Percentiles rank a stretch among this genome's conserved stretches.
These are phyloP conservation scores for Penicillium mononematosum DNA, from an alignment of 495 filamentous ascomycete species.

Conservation along the genomic window DNA sequence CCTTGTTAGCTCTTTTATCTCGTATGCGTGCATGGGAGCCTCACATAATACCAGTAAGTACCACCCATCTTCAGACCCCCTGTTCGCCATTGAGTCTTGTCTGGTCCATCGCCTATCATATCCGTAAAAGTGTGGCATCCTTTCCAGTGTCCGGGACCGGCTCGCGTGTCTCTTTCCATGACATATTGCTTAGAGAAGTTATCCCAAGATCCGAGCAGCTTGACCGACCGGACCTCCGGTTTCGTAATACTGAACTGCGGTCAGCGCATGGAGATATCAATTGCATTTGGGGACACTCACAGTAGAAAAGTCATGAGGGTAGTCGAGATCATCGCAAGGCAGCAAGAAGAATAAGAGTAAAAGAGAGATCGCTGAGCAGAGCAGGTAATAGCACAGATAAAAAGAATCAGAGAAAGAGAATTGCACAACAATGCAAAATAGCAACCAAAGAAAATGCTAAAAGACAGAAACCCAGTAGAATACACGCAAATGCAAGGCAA, in stretches of 20 bases:
- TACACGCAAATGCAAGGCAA: slow-evolving; percentile 27
- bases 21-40: slow-evolving; percentile 28
- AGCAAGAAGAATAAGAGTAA: slow-evolving; percentile 9
- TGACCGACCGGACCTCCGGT: slow-evolving; percentile 66
- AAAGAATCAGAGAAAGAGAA: slow-evolving; percentile 12
- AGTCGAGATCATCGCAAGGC: slow-evolving; percentile 61
- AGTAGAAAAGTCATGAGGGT: slow-evolving; percentile 73
- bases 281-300: slow-evolving; percentile 48
- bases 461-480: slow-evolving; percentile 21
- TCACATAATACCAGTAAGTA: slow-evolving; percentile 93
- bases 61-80: slow-evolving; percentile 88
- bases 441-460: slow-evolving; percentile 8
- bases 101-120: slow-evolving; percentile 79
- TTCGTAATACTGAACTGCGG: slow-evolving; percentile 45
- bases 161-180: slow-evolving; percentile 73
- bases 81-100: slow-evolving; percentile 55
- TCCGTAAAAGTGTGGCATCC: slow-evolving; percentile 82
- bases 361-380: slow-evolving; percentile 16
- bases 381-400: slow-evolving; percentile 2
- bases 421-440: slow-evolving; percentile 9
- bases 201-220: slow-evolving; percentile 89
- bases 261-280: slow-evolving; percentile 4
- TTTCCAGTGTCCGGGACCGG: slow-evolving; percentile 71
- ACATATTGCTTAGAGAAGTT: slow-evolving; percentile 76
- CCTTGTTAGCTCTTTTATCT: slow-evolving; percentile 12